Percentiles rank a stretch among this genome's conserved stretches.
These are phyloP conservation scores for Debaryomyces psychrophilus DNA, from an alignment of 1,139 yeast species.

Conservation along the genomic window DNA sequence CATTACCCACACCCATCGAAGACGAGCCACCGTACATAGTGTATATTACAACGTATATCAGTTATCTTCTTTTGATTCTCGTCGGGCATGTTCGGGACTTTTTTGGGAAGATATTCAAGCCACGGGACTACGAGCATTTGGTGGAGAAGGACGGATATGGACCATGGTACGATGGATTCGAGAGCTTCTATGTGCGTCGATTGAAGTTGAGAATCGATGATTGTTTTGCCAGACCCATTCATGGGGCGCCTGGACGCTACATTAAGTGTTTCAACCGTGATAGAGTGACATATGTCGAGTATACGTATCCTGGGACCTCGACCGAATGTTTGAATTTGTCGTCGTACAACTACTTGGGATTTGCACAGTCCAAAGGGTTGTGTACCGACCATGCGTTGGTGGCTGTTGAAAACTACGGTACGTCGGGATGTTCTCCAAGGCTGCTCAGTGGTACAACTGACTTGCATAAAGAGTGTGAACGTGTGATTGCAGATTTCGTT, in stretches of 20 bases:
- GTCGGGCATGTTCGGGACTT: slow-evolving; percentile 91
- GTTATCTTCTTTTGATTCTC: slow-evolving; percentile 79
- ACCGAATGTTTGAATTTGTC: slow-evolving; percentile 83
- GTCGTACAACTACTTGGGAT: slow-evolving; percentile 92
- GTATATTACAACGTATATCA: slow-evolving; percentile 78
- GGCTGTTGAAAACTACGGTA: slow-evolving; percentile 67
- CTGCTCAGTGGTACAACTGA: slow-evolving; percentile 75
- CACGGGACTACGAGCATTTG: slow-evolving; percentile 64
- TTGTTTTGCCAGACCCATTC: slow-evolving; percentile 92
- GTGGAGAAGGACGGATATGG: slow-evolving; percentile 88
- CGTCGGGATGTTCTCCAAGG: slow-evolving; percentile 80
- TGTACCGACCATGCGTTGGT: slow-evolving; percentile 83
- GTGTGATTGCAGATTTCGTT: slow-evolving; percentile 76
- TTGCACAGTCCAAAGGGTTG: slow-evolving; percentile 91
- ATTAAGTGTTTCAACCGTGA: slow-evolving; percentile 79
- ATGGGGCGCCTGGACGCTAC: slow-evolving; percentile 95
- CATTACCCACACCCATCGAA: slow-evolving; percentile 59
- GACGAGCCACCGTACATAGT: slow-evolving; percentile 90
- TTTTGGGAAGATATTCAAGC: slow-evolving; percentile 74
- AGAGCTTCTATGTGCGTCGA: slow-evolving; percentile 89
- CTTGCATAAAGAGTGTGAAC: slow-evolving; percentile 74
- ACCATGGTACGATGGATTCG: slow-evolving; percentile 94
- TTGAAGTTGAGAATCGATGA: slow-evolving; percentile 89
- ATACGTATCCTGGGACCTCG: slow-evolving; percentile 72
- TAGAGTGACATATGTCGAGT: slow-evolving; percentile 62